These are phyloP conservation scores for Penicillium corylophilum DNA, from an alignment of 2,329 filamentous ascomycete species.

Conservation along the genomic window DNA sequence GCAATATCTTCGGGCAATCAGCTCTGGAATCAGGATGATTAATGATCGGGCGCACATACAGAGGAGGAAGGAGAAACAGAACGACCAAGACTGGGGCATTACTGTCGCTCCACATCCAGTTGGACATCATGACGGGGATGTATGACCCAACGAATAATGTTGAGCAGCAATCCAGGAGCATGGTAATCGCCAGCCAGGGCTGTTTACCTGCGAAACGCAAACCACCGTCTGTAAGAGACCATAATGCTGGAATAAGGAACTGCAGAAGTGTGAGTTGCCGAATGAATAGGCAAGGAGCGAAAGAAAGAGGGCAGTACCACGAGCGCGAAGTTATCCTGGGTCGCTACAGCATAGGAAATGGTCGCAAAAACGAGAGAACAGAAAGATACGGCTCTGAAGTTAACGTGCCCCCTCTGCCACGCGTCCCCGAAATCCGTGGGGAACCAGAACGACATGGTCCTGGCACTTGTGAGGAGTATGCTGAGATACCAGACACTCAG, in stretches of 20 bases:
- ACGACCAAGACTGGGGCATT: background rate
- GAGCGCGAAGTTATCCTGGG: background rate
- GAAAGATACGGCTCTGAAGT: slow-evolving; percentile 1
- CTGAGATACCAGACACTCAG: background rate
- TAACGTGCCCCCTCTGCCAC: slow-evolving; percentile 4
- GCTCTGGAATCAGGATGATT: background rate
- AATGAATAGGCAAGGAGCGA: background rate
- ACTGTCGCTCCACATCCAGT: background rate
- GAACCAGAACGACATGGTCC: background rate
- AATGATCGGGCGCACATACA: background rate
- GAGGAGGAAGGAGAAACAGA: background rate
- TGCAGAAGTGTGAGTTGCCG: background rate
- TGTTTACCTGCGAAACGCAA: background rate
- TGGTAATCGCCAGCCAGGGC: background rate
- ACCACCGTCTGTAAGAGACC: slow-evolving; percentile 1
- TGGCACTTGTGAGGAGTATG: background rate
- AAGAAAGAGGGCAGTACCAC: background rate
- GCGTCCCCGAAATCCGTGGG: slow-evolving; percentile 6
- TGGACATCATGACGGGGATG: background rate
- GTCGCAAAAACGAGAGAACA: slow-evolving; percentile 1
- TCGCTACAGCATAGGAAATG: background rate
- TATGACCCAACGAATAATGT: background rate
- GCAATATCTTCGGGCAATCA: background rate
- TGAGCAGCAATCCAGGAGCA: background rate
- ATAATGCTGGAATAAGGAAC: slow-evolving; percentile 2